Percentiles rank a stretch among this genome's conserved stretches.
Evolutionary conservation across 2,329 filamentous ascomycete species (phyloP).

Genomic region (Aspergillus sp.): DNA sequence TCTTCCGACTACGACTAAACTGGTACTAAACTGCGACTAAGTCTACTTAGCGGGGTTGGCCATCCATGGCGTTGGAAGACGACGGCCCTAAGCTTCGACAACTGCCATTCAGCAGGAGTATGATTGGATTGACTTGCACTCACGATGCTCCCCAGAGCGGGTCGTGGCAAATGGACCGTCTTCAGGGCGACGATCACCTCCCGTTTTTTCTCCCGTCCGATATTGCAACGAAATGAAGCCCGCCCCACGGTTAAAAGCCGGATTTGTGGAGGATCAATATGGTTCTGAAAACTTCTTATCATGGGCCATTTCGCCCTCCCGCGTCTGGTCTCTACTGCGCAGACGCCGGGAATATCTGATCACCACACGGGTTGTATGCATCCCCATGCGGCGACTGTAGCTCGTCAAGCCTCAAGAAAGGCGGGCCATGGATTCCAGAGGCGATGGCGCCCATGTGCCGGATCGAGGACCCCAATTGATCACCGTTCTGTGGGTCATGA

Average conservation of each 20-base stretch:
- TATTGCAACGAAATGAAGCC: background rate
- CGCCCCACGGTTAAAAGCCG: background rate
- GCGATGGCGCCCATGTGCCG: background rate
- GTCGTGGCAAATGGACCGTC: background rate
- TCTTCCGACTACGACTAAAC: too few relatives aligned
- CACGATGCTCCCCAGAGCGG: too few relatives aligned
- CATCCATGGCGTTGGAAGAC: too few relatives aligned
- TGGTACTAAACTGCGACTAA: too few relatives aligned
- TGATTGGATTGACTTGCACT: too few relatives aligned
- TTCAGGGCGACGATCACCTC: background rate
- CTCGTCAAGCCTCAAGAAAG: background rate
- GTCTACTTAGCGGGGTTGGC: too few relatives aligned
- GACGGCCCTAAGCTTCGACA: too few relatives aligned
- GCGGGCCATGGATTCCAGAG: background rate
- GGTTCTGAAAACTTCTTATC: background rate
- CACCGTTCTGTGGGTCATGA: background rate
- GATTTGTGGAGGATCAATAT: background rate
- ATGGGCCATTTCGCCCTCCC: background rate
- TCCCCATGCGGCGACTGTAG: too few relatives aligned
- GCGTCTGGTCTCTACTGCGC: background rate
- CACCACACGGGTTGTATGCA: too few relatives aligned
- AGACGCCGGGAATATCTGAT: background rate
- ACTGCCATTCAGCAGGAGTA: too few relatives aligned
- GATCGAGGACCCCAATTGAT: background rate
- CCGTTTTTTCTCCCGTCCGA: background rate